Conservation (phyloP, 2,329 filamentous ascomycete genomes). For the Aspergillus chevalieri region DNA sequence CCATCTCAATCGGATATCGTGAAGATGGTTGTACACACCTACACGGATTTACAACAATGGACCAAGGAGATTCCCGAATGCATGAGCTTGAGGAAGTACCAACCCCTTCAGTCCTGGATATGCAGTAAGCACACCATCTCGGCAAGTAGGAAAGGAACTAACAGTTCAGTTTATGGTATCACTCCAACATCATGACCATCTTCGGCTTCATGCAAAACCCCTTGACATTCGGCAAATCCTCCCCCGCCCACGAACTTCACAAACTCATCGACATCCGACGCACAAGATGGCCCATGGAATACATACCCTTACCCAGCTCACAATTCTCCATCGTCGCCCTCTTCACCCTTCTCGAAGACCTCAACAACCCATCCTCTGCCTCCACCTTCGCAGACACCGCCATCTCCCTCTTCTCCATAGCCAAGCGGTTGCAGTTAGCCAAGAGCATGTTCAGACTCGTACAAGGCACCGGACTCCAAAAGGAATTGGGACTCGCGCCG, state of each 20-base stretch:
- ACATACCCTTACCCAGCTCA: slow-evolving; percentile 17
- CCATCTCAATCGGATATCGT: slow-evolving; percentile 3
- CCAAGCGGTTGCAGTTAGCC: slow-evolving; percentile 12
- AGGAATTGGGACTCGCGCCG: slow-evolving; percentile 7
- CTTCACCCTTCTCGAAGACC: slow-evolving; percentile 15
- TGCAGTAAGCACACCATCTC: slow-evolving; percentile 1
- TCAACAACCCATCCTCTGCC: slow-evolving; percentile 6
- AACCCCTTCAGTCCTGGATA: neutral
- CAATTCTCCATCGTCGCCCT: slow-evolving; percentile 19
- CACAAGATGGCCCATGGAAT: slow-evolving; percentile 18
- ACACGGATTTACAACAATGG: slow-evolving; percentile 7
- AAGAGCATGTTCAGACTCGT: slow-evolving; percentile 18
- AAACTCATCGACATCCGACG: slow-evolving; percentile 14
- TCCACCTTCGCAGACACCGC: slow-evolving; percentile 13
- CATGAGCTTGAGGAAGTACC: slow-evolving; percentile 3
- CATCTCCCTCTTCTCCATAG: slow-evolving; percentile 8
- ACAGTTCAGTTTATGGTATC: slow-evolving; percentile 24
- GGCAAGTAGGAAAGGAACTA: neutral
- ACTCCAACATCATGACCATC: slow-evolving; percentile 21
- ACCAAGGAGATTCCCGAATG: slow-evolving; percentile 7
- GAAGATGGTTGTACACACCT: slow-evolving; percentile 1
- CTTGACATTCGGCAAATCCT: slow-evolving; percentile 4
- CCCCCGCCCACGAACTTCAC: slow-evolving; percentile 14
- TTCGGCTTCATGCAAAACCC: slow-evolving; percentile 14
- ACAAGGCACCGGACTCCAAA: slow-evolving; percentile 12